Percentiles rank a stretch among this genome's conserved stretches.
These are phyloP conservation scores for Thozetella sp. DNA, from an alignment of 495 filamentous ascomycete genomes.

Conservation along the genomic window DNA sequence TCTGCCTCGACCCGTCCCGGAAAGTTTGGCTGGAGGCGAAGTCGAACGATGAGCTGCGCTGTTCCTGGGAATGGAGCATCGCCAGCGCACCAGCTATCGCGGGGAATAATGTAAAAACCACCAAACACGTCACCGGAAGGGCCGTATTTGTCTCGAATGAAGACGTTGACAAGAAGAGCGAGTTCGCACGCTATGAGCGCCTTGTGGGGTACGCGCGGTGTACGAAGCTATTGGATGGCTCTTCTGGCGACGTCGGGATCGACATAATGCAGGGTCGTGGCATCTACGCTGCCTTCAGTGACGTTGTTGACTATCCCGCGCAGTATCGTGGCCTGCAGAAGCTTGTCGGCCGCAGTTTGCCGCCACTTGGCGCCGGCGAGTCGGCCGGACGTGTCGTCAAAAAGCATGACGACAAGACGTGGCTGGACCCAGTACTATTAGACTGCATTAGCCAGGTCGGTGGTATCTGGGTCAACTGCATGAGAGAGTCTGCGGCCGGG, in stretches of 20 bases:
- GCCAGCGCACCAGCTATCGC: conserved; percentile 13
- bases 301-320: conserved; percentile 51
- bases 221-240: conserved; percentile 31
- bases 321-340: conserved; percentile 45
- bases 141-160: conserved; percentile 26
- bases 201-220: conserved; percentile 40
- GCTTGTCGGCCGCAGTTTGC: conserved; percentile 49
- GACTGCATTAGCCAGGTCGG: conserved; percentile 49
- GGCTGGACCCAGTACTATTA: conserved; percentile 19
- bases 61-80: conserved; percentile 12
- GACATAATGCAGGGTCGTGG: conserved; percentile 51
- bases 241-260: conserved; percentile 46
- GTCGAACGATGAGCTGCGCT: conserved; percentile 26
- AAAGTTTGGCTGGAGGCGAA: conserved; percentile 6
- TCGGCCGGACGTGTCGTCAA: conserved; percentile 46
- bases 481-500: conserved; percentile 37
- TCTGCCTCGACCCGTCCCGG: conserved; percentile 38
- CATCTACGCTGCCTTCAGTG: conserved; percentile 46
- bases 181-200: conserved; percentile 47
- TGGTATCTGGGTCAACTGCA: conserved; percentile 54
- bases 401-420: conserved; percentile 30
- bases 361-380: conserved; percentile 32
- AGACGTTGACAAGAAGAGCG: conserved; percentile 19
- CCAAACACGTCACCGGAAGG: conserved; percentile 19
- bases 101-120: conserved; percentile 1